Evolutionary conservation across 257 asterid species (phyloP), one percentile per base, ranked within the genome.

Genomic region (Vinca minor): DNA sequence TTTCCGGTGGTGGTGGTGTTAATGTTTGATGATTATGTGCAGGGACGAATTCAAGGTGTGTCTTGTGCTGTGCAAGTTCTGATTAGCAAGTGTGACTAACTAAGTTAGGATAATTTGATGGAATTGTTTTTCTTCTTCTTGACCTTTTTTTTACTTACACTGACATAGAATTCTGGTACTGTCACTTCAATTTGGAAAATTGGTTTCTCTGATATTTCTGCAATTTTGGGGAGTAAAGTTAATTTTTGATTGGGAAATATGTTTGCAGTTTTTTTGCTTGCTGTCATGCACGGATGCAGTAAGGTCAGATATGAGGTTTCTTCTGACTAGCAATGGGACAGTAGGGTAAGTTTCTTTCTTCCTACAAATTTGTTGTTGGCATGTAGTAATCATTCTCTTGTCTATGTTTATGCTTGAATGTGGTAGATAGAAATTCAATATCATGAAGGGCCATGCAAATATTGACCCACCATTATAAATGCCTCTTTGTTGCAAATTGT

Each of bases 221-320:
- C n/a, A n/a, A n/a, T n/a, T n/a, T n/a, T n/a, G n/a, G 42, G 10
- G 5, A 14, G 23, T 34, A n/a, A 34, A 9, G 45, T 8, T 46
- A 23, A 56, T 35, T 5, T 59, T 36, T 13, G 10, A 56, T 34
- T 3, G 23, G 29, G 26, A 4, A 55, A 56, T 45, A 36, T 56
- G n/a, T n/a, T 74, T 71, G 78, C 87, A 88, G 94, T 78, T 78
- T 18, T 52, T 80, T 36, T 68, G 69, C 13, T 28, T 67, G 69
- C 72, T 65, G 56, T 75, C 61, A 23, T 50, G 46, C 53, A 89
- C 77, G 59, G 72, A 68, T 56, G 79, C 84, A 62, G 80, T 73
- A 74, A 59, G 80, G 71, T 70, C 72, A 35, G 72, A 63, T 54
- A 69, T 65, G 55, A 82, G 91, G 78, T 59, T 82, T 64, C 73